Evolutionary conservation across 768 basidiomycete genomes (phyloP).

Genomic region (Hygrophoropsis aurantiaca): DNA sequence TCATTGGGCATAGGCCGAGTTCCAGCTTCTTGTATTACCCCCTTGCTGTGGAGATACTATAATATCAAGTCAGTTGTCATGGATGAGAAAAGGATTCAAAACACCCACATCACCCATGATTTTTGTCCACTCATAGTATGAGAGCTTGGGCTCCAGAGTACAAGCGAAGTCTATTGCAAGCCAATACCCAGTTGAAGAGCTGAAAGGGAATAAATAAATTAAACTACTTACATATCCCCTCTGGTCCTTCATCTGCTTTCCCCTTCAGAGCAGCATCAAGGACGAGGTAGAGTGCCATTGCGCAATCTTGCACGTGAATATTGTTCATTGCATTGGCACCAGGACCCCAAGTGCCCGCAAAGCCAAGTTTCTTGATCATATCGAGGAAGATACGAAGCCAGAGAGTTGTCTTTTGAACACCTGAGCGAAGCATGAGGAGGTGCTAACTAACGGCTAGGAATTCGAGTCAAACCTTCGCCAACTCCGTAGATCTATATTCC

Average conservation of each 20-base stretch:
- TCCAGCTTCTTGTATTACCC: slow-evolving; percentile 32
- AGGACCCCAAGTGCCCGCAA: slow-evolving; percentile 43
- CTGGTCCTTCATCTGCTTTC: slow-evolving; percentile 39
- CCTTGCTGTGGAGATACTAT: slow-evolving; percentile 34
- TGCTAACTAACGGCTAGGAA: too few species aligned
- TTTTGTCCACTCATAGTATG: slow-evolving; percentile 29
- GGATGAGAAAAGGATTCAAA: background rate
- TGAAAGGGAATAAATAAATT: background rate
- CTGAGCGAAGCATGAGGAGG: slow-evolving; percentile 12
- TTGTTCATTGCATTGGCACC: slow-evolving; percentile 38
- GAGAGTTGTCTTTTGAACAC: slow-evolving; percentile 36
- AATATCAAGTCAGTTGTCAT: slow-evolving; percentile 2
- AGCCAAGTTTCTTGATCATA: slow-evolving; percentile 30
- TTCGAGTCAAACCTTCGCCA: slow-evolving; percentile 39
- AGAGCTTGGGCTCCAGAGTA: slow-evolving; percentile 27
- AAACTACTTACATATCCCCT: slow-evolving; percentile 39
- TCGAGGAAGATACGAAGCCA: slow-evolving; percentile 38
- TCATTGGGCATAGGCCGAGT: slow-evolving; percentile 32
- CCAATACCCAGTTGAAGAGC: slow-evolving; percentile 2
- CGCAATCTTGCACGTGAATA: slow-evolving; percentile 42
- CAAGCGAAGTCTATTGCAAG: slow-evolving; percentile 32
- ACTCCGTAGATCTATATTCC: slow-evolving; percentile 40
- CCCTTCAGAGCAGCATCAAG: slow-evolving; percentile 41
- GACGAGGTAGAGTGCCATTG: slow-evolving; percentile 32
- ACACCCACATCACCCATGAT: slow-evolving; percentile 37